Base-by-base conservation (phyloP, 164 flowering plant genomes). In the Macadamia integrifolia region DNA sequence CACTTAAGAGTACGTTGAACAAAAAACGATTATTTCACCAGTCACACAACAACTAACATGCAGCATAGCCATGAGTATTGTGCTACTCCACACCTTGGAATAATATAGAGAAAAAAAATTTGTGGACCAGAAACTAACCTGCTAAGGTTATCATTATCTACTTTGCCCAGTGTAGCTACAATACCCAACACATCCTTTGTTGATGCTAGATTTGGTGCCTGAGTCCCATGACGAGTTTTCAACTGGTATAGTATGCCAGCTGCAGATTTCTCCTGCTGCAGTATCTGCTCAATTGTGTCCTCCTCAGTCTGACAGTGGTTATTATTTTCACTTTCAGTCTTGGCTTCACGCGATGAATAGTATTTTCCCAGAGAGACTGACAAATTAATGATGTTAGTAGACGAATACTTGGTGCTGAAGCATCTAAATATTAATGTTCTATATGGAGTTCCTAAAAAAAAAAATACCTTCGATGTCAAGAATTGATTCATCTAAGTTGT, bases 91-190 rank as follows among this genome's bases (percentile, higher is more conserved):
- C 17, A 17, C 3, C 30, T 61, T 53, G 50, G 7, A 5, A 42
- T 31, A 48, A 49, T 66, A 57, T 32, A 61, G 49, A 61, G 49
- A 50, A 46, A 60, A 12, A 14, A 62, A 61, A 43, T n/a, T 30
- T 13, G 40, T 35, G 43, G 23, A 48, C 30, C 30, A 18, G 61
- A 70, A 66, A 61, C 58, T 64, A 18, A 93, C 98, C 96, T 84
- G 88, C 93, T 84, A 66, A 92, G 92, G 74, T 87, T 86, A 63
- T 84, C 86, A 80, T 88, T 87, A 49, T 85, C 83, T 28, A 87
- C 85, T 70, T 81, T 81, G 49, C 87, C 96, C 67, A 94, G 93
- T 9, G 76, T 77, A 56, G 96, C 97, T 68, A 94, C 95, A 74
- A 86, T 69, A 30, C 97, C 97, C 58, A 92, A 23, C 65, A 94